Conservation (phyloP, 192 early-diverging fungal genomes). For the Backusella macrospora region DNA sequence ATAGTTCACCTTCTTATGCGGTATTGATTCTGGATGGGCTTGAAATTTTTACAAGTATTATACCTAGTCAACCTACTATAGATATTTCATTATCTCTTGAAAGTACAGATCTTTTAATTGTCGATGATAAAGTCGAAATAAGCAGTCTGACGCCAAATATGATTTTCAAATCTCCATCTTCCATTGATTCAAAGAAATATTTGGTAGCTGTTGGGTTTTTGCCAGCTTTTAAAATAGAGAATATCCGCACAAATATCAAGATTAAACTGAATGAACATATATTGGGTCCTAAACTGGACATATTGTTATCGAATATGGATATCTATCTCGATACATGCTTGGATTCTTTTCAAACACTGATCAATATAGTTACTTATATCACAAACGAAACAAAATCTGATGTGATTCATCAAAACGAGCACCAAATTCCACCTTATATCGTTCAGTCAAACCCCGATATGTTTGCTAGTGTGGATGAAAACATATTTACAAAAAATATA, state of each 20-base stretch:
- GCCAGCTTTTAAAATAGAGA: neutral
- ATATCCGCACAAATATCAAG: slow-evolving; percentile 17
- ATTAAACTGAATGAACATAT: slow-evolving; percentile 15
- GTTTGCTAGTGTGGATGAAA: slow-evolving; percentile 55
- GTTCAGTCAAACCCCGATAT: slow-evolving; percentile 15
- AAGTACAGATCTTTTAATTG: slow-evolving; percentile 50
- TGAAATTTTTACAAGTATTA: slow-evolving; percentile 63
- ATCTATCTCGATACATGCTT: slow-evolving; percentile 60
- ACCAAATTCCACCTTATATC: neutral
- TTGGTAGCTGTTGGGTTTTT: slow-evolving; percentile 22
- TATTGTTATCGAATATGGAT: slow-evolving; percentile 29
- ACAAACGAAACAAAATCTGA: slow-evolving; percentile 14
- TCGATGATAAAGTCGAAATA: slow-evolving; percentile 47
- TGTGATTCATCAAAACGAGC: neutral
- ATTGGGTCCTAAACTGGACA: neutral
- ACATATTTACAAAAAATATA: slow-evolving; percentile 42
- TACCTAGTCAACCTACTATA: slow-evolving; percentile 63
- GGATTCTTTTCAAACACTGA: slow-evolving; percentile 64
- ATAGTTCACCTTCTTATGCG: slow-evolving; percentile 50
- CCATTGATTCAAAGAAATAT: slow-evolving; percentile 25
- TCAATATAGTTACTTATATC: slow-evolving; percentile 52
- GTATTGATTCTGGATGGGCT: slow-evolving; percentile 57
- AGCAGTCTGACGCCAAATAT: slow-evolving; percentile 7
- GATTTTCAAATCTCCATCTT: slow-evolving; percentile 26
- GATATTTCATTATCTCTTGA: slow-evolving; percentile 49